These are phyloP conservation scores for Puya raimondii DNA, from an alignment of 176 grass and related monocot species.

Conservation along the genomic window DNA sequence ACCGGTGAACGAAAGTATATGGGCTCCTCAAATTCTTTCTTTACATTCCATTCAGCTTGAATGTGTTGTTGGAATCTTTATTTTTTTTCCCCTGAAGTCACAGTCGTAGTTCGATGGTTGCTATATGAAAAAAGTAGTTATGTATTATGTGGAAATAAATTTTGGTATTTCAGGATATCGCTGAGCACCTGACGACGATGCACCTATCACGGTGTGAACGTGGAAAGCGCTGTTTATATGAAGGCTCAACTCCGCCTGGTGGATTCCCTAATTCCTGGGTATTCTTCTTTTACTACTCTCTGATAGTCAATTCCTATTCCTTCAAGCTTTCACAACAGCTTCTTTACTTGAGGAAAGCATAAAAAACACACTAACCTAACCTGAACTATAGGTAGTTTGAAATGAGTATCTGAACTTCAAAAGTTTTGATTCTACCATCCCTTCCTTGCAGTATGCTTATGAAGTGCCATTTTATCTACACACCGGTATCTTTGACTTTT, in stretches of 20 bases:
- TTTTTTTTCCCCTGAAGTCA: too few relatives aligned
- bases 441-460: too few relatives aligned
- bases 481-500: too few relatives aligned
- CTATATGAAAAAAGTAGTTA: too few relatives aligned
- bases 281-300: slow-evolving; percentile 17
- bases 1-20: too few relatives aligned
- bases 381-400: not conserved
- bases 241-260: slow-evolving; percentile 74
- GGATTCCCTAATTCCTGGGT: slow-evolving; percentile 95
- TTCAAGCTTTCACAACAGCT: not conserved
- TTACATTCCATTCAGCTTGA: too few relatives aligned
- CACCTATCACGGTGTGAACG: slow-evolving; percentile 76
- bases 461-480: too few relatives aligned
- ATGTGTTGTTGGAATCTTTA: too few relatives aligned
- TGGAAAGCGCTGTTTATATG: slow-evolving; percentile 81
- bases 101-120: too few relatives aligned
- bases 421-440: not conserved
- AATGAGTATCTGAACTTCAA: not conserved
- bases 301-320: not conserved
- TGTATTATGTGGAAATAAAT: not conserved
- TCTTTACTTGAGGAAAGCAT: too few relatives aligned
- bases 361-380: not conserved
- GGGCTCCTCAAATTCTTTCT: too few relatives aligned
- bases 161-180: slow-evolving; percentile 66
- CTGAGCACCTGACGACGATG: slow-evolving; percentile 82